Percentiles rank a stretch among this genome's conserved stretches.
phyloP scores from a whole-genome alignment of 345 rosid genomes.

The Barbarea vulgaris region DNA sequence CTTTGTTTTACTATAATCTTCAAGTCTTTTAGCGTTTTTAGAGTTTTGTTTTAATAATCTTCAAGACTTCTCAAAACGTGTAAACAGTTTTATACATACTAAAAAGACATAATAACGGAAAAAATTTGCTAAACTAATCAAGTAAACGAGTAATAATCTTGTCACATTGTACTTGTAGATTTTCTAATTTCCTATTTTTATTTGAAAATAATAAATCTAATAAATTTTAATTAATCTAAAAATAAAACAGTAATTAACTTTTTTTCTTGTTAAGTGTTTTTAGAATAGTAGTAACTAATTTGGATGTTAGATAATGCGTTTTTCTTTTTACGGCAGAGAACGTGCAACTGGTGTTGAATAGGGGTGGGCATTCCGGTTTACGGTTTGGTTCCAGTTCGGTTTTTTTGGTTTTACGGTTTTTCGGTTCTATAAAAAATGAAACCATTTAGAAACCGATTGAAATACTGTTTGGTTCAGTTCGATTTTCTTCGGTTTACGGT shows the following conservation, averaged over 20 bases:
- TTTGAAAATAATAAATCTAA: neutral
- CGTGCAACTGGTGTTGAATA: neutral
- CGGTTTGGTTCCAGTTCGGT: too few species aligned
- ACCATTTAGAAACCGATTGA: too few species aligned
- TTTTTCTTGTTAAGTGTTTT: neutral
- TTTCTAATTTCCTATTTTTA: neutral
- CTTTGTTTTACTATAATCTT: too few species aligned
- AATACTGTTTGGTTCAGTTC: too few species aligned
- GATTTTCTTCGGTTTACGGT: too few species aligned
- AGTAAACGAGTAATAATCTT: neutral
- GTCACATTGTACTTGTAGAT: neutral
- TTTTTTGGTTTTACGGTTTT: too few species aligned
- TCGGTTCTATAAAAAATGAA: too few species aligned
- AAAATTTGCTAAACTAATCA: neutral
- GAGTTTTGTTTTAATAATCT: neutral
- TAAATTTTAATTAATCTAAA: neutral
- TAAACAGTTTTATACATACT: neutral
- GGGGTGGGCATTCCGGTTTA: too few species aligned
- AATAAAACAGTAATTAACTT: neutral
- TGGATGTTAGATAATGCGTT: neutral
- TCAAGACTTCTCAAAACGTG: neutral
- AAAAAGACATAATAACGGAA: neutral
- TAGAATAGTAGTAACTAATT: neutral
- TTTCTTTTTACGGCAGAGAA: neutral
- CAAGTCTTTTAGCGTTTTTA: too few species aligned